Percentiles rank a stretch among this genome's conserved stretches.
Conservation (phyloP, 75 land plant species). For the Sequoia sempervirens region DNA sequence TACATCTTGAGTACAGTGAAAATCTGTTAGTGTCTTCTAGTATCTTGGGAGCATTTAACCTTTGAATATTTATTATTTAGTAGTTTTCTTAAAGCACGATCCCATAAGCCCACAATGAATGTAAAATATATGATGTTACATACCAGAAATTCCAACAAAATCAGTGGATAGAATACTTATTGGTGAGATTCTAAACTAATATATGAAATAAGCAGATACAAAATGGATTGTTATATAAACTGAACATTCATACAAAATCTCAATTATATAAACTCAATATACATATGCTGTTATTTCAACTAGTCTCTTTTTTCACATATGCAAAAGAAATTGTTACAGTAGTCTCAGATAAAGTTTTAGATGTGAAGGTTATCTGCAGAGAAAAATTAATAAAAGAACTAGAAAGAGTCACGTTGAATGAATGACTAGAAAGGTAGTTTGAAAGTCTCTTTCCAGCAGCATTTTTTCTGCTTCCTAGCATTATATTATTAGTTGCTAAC, state of each 20-base stretch:
- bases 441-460: background rate
- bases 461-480: background rate
- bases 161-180: background rate
- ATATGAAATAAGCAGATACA: background rate
- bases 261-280: background rate
- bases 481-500: background rate
- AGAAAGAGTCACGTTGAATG: background rate
- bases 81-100: background rate
- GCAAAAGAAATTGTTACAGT: background rate
- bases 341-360: background rate
- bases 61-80: background rate
- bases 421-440: background rate
- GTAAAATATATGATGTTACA: no score
- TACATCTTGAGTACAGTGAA: background rate
- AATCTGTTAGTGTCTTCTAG: background rate
- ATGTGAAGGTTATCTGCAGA: background rate
- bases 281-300: no score
- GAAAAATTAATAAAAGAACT: background rate
- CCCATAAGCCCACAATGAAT: background rate
- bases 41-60: background rate
- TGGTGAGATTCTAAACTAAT: background rate
- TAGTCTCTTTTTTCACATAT: background rate
- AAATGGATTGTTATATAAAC: background rate
- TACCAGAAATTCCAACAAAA: background rate
- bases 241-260: background rate